These are phyloP conservation scores for Lepidium sativum DNA, from an alignment of 345 rosid genomes.

Conservation along the genomic window DNA sequence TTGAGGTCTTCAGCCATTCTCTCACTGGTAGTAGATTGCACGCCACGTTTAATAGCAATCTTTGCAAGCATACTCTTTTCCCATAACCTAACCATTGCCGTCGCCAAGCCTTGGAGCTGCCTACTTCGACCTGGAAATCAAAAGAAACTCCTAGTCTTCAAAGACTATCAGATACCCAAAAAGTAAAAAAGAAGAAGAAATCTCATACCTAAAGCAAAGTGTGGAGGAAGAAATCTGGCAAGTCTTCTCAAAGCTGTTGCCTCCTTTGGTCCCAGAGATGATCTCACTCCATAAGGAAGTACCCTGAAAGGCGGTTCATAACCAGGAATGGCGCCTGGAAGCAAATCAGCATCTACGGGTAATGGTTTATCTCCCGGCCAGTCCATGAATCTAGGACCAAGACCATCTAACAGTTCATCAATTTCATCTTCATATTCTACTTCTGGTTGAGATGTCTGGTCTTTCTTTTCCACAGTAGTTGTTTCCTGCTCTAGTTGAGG, in stretches of 20 bases:
- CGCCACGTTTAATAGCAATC: conserved; percentile 82
- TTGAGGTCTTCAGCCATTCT: conserved; percentile 96
- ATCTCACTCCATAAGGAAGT: conserved; percentile 82
- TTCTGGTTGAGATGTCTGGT: conserved; percentile 26
- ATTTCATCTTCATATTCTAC: conserved; percentile 65
- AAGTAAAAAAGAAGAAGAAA: neutral
- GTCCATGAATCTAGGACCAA: conserved; percentile 78
- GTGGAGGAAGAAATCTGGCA: conserved; percentile 81
- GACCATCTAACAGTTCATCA: conserved; percentile 52
- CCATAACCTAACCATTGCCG: conserved; percentile 78
- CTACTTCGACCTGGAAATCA: conserved; percentile 70
- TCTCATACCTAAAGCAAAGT: conserved; percentile 72
- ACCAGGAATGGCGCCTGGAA: conserved; percentile 62
- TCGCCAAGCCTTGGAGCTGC: conserved; percentile 88
- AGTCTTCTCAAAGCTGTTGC: conserved; percentile 74
- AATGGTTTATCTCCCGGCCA: conserved; percentile 74
- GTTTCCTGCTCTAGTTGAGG: conserved; percentile 25
- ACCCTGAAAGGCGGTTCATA: conserved; percentile 80
- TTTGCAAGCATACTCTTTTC: conserved; percentile 84
- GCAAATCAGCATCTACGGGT: conserved; percentile 92
- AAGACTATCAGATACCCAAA: neutral
- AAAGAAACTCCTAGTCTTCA: conserved; percentile 6
- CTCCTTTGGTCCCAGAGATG: conserved; percentile 53
- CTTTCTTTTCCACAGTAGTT: conserved; percentile 22
- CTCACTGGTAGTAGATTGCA: conserved; percentile 83